phyloP scores from a whole-genome alignment of 2,329 filamentous ascomycete species.

The Lasiodiplodia sp. region DNA sequence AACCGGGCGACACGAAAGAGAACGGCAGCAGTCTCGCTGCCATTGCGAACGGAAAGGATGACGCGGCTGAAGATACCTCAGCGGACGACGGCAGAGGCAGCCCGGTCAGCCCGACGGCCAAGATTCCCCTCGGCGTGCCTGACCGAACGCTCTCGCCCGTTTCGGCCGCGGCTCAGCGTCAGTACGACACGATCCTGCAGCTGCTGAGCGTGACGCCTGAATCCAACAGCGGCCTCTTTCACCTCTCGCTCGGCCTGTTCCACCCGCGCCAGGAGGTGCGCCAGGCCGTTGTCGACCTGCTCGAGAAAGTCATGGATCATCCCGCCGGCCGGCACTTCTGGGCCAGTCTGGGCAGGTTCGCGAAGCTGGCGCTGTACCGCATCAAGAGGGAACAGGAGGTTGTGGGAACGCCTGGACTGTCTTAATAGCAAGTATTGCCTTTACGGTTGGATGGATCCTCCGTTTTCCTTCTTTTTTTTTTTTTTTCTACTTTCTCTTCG shows the following conservation, averaged over 20 bases:
- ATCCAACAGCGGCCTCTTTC: slow-evolving; percentile 87
- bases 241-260: slow-evolving; percentile 87
- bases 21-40: neutral
- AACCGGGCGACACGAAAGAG: slow-evolving; percentile 21
- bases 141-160: slow-evolving; percentile 8
- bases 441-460: neutral
- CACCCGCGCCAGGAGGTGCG: slow-evolving; percentile 86
- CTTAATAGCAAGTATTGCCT: neutral
- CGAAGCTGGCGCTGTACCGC: slow-evolving; percentile 83
- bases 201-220: slow-evolving; percentile 83
- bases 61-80: neutral
- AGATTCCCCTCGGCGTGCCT: neutral
- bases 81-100: slow-evolving; percentile 33
- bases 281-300: slow-evolving; percentile 75
- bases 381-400: slow-evolving; percentile 67
- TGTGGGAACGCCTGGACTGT: neutral
- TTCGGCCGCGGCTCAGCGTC: slow-evolving; percentile 34
- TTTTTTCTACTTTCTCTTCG: neutral
- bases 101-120: slow-evolving; percentile 15
- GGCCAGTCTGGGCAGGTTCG: slow-evolving; percentile 83
- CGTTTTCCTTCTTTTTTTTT: neutral
- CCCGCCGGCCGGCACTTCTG: slow-evolving; percentile 95
- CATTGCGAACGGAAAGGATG: slow-evolving; percentile 31
- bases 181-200: slow-evolving; percentile 57
- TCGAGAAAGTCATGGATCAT: slow-evolving; percentile 84